phyloP scores from a whole-genome alignment of 495 filamentous ascomycete species.

The Pseudomonodictys pantanalensis region DNA sequence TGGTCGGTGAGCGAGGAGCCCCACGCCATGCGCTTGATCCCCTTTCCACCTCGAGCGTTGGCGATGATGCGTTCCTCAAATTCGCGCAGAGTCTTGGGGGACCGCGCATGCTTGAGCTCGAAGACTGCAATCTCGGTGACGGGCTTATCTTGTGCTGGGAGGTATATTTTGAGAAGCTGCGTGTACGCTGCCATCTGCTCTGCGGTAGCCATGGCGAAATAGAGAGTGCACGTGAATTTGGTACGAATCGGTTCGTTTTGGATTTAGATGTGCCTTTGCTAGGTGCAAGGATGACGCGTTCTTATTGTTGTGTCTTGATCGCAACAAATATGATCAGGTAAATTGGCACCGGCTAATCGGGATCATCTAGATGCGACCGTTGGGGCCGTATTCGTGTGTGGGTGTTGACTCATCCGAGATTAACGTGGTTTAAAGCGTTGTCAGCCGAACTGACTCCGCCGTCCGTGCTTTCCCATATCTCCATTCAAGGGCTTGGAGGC shows the following conservation, averaged over 20 bases:
- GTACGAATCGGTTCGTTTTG: neutral
- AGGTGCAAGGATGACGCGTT: neutral
- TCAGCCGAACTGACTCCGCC: neutral
- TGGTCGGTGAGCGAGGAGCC: neutral
- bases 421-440: neutral
- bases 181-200: neutral
- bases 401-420: neutral
- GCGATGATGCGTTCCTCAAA: constrained; percentile 1
- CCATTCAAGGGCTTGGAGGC: neutral
- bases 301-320: neutral
- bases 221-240: neutral
- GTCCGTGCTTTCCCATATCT: neutral
- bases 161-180: neutral
- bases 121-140: neutral
- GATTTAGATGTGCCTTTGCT: neutral
- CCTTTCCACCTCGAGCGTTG: neutral
- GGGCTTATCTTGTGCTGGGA: neutral
- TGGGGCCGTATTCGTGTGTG: neutral
- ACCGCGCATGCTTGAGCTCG: neutral
- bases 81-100: neutral
- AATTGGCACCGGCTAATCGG: neutral
- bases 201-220: neutral
- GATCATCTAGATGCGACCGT: neutral
- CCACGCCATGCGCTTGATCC: neutral
- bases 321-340: neutral